These are phyloP conservation scores for Pulveroboletus sp. DNA, from an alignment of 768 basidiomycete species.

Conservation along the genomic window DNA sequence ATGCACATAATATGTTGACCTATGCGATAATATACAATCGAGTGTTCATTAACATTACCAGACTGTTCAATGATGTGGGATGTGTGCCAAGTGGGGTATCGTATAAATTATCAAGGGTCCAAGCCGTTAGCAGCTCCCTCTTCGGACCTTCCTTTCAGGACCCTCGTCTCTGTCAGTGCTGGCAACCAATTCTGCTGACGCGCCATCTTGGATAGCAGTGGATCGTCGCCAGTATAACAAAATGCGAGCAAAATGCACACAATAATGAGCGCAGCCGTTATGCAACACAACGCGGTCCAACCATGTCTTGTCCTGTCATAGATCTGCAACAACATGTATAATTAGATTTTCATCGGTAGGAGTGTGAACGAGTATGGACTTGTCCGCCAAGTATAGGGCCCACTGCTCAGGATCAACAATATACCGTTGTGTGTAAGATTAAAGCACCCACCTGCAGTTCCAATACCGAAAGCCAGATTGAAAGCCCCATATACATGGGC, in stretches of 20 bases:
- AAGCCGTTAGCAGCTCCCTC: background rate
- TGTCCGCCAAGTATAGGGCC: conserved; percentile 71
- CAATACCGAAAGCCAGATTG: conserved; percentile 66
- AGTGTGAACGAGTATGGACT: conserved; percentile 30
- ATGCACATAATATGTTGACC: conserved; percentile 6
- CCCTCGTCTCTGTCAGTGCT: conserved; percentile 7
- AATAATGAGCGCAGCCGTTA: conserved; percentile 41
- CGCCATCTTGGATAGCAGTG: conserved; percentile 31
- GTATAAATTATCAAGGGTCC: conserved; percentile 6
- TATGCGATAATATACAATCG: conserved; percentile 14
- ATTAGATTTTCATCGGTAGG: background rate
- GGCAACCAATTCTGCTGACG: conserved; percentile 15
- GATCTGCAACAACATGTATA: conserved; percentile 37
- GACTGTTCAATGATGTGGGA: conserved; percentile 4
- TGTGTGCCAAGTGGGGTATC: background rate
- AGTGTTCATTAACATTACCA: conserved; percentile 1
- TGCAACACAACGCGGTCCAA: conserved; percentile 55
- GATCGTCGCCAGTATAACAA: conserved; percentile 47
- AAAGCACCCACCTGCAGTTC: conserved; percentile 47
- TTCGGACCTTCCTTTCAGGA: conserved; percentile 2
- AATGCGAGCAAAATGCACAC: conserved; percentile 37
- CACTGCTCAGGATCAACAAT: conserved; percentile 35
- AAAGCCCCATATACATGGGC: conserved; percentile 73
- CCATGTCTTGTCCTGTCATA: conserved; percentile 53
- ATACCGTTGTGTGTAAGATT: background rate